phyloP scores from a whole-genome alignment of 768 basidiomycete genomes.

The Suillus clintonianus region DNA sequence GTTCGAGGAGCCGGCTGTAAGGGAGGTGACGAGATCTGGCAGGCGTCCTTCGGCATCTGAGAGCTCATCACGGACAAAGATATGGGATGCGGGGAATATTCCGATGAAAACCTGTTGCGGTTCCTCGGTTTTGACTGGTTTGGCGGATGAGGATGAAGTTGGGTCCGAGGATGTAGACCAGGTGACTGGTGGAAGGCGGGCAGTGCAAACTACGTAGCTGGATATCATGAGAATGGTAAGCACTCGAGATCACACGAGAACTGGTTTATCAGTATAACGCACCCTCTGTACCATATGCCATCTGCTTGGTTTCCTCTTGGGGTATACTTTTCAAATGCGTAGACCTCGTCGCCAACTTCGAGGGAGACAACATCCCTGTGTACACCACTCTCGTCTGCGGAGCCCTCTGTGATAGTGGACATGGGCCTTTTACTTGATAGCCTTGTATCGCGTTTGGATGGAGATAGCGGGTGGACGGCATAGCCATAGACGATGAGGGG shows the following conservation, averaged over 20 bases:
- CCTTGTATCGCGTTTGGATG: slow-evolving; percentile 73
- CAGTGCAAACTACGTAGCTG: slow-evolving; percentile 87
- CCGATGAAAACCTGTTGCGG: slow-evolving; percentile 90
- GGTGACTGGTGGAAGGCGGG: slow-evolving; percentile 64
- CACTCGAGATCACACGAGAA: neutral
- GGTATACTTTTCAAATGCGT: slow-evolving; percentile 92
- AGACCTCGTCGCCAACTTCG: slow-evolving; percentile 95
- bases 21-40: slow-evolving; percentile 67
- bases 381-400: slow-evolving; percentile 61
- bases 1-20: slow-evolving; percentile 39
- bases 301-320: slow-evolving; percentile 73
- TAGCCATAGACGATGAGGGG: slow-evolving; percentile 87
- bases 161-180: slow-evolving; percentile 65
- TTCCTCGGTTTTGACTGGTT: slow-evolving; percentile 66
- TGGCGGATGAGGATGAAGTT: slow-evolving; percentile 44
- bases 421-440: slow-evolving; percentile 45
- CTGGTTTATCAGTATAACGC: slow-evolving; percentile 35
- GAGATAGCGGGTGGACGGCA: slow-evolving; percentile 81
- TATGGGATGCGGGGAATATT: slow-evolving; percentile 90
- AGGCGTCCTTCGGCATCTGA: slow-evolving; percentile 87
- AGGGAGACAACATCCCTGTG: slow-evolving; percentile 80
- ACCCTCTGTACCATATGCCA: slow-evolving; percentile 94
- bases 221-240: slow-evolving; percentile 2
- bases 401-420: slow-evolving; percentile 47
- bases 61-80: slow-evolving; percentile 83